phyloP scores from a whole-genome alignment of 2,329 filamentous ascomycete species.

The Lasiodiplodia gonubiensis region DNA sequence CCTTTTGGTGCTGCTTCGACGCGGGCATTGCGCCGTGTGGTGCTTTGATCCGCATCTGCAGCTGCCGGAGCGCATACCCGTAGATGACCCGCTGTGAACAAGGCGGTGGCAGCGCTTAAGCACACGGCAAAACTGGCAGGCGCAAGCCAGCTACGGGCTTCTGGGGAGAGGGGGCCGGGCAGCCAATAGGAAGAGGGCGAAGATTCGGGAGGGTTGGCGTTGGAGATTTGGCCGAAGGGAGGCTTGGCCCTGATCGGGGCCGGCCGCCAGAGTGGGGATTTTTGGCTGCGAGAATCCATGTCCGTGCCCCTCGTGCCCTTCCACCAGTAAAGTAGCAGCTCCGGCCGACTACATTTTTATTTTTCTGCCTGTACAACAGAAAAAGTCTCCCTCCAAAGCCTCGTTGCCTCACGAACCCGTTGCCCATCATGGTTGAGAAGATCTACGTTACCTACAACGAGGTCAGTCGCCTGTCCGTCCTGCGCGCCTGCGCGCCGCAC shows the following conservation, averaged over 20 bases:
- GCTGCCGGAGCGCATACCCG: slow-evolving; percentile 14
- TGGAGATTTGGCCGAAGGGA: not conserved
- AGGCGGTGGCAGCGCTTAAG: not conserved
- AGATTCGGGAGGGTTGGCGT: slow-evolving; percentile 1
- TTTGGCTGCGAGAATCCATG: slow-evolving; percentile 21
- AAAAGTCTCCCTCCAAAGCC: slow-evolving; percentile 6
- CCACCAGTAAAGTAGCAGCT: slow-evolving; percentile 23
- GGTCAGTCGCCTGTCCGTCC: slow-evolving; percentile 34
- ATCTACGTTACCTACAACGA: slow-evolving; percentile 52
- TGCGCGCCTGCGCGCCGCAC: not conserved
- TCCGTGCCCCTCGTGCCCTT: slow-evolving; percentile 23
- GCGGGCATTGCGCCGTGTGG: slow-evolving; percentile 15
- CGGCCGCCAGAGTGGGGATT: slow-evolving; percentile 5
- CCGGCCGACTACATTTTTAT: slow-evolving; percentile 19
- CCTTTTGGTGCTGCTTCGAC: slow-evolving; percentile 20
- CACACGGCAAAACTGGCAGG: not conserved
- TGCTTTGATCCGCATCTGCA: slow-evolving; percentile 29
- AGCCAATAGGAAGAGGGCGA: slow-evolving; percentile 7
- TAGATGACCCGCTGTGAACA: slow-evolving; percentile 12
- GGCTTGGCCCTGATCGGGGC: slow-evolving; percentile 18
- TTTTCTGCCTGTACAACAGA: slow-evolving; percentile 20
- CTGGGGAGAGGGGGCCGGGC: not conserved
- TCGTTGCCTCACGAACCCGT: not conserved
- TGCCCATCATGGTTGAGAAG: slow-evolving; percentile 46
- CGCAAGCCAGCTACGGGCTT: not conserved